phyloP scores from a whole-genome alignment of 345 rosid species.

The Draba incana region DNA sequence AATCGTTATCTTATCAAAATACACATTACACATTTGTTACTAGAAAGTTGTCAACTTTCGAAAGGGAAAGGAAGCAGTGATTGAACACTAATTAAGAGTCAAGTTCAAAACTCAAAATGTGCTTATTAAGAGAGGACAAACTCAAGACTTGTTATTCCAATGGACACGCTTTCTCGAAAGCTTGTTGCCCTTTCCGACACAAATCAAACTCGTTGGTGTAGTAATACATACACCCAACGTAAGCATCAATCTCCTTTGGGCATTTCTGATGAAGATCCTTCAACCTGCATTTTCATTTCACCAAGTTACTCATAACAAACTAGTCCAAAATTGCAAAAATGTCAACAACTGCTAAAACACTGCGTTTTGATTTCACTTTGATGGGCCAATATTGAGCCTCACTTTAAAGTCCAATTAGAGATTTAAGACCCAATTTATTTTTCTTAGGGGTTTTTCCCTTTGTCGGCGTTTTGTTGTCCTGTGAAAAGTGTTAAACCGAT shows the following conservation, averaged over 20 bases:
- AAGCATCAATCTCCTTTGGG: conserved; percentile 87
- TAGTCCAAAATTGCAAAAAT: neutral
- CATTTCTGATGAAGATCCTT: conserved; percentile 92
- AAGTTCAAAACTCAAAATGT: no score
- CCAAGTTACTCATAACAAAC: neutral
- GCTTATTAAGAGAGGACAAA: conserved; percentile 33
- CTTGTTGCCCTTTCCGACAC: conserved; percentile 96
- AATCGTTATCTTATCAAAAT: no score
- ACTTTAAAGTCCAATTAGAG: neutral
- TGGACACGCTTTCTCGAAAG: conserved; percentile 93
- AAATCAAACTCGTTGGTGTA: conserved; percentile 89
- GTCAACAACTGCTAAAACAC: neutral
- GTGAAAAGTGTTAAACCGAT: neutral
- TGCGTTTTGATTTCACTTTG: neutral
- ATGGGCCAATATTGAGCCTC: neutral
- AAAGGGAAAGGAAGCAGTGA: no score
- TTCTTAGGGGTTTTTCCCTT: conserved; percentile 17
- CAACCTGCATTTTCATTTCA: conserved; percentile 52
- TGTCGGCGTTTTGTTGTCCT: neutral
- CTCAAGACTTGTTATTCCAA: conserved; percentile 53
- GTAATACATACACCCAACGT: conserved; percentile 97
- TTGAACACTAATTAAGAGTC: no score
- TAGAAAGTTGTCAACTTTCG: no score
- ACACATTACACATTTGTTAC: no score
- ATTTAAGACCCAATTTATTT: neutral